Percentiles rank a stretch among this genome's conserved stretches.
Evolutionary conservation across 805 yeast species (phyloP).

Genomic region (Candida dajiaensis): DNA sequence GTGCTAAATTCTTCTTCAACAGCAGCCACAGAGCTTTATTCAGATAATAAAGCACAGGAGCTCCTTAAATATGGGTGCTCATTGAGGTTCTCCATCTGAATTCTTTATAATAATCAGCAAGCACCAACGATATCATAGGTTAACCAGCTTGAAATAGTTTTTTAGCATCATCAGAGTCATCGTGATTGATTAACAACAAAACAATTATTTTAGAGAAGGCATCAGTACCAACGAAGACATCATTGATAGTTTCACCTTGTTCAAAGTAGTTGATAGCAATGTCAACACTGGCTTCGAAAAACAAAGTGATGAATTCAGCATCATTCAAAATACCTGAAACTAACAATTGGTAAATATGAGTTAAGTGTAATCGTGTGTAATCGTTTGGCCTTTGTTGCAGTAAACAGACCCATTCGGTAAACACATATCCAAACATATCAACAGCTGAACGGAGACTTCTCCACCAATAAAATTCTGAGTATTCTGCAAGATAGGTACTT

Average conservation of each 20-base stretch:
- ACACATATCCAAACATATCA: constrained; percentile 68
- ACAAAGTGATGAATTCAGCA: constrained; percentile 54
- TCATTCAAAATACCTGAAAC: constrained; percentile 61
- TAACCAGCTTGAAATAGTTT: constrained; percentile 49
- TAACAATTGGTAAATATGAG: constrained; percentile 63
- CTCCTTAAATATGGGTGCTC: constrained; percentile 90
- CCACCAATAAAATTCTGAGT: constrained; percentile 13
- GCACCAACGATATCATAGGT: constrained; percentile 57
- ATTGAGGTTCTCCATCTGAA: constrained; percentile 59
- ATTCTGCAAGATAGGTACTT: constrained; percentile 20
- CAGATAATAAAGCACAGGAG: constrained; percentile 71
- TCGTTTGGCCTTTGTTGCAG: constrained; percentile 58
- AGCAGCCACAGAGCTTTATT: constrained; percentile 50
- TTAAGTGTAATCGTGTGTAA: constrained; percentile 42
- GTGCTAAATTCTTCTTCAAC: constrained; percentile 41
- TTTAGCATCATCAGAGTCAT: constrained; percentile 38
- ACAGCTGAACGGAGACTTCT: constrained; percentile 35
- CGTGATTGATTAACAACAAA: constrained; percentile 48
- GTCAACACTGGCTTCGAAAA: constrained; percentile 75
- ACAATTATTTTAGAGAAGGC: constrained; percentile 72
- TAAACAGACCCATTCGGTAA: constrained; percentile 89
- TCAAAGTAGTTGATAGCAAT: constrained; percentile 66
- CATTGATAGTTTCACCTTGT: constrained; percentile 50
- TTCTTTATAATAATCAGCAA: constrained; percentile 74
- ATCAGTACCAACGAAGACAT: constrained; percentile 75